These are phyloP conservation scores for Gossypioides kirkii DNA, from an alignment of 345 rosid genomes.

Conservation along the genomic window DNA sequence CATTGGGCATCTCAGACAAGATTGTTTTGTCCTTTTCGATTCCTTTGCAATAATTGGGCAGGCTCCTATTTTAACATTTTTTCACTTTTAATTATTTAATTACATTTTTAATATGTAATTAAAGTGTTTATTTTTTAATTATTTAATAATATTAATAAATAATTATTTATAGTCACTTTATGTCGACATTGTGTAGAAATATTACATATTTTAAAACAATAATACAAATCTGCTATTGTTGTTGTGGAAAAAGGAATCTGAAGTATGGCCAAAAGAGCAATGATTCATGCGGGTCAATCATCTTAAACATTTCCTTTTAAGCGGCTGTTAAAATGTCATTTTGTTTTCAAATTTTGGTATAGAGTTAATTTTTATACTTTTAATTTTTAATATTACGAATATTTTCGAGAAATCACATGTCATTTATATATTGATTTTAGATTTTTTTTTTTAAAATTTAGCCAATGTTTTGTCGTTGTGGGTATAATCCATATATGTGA, in stretches of 20 bases:
- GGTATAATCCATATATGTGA: no score
- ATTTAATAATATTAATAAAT: no score
- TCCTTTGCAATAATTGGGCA: not conserved
- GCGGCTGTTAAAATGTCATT: not conserved
- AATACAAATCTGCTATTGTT: not conserved
- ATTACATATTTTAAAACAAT: not conserved
- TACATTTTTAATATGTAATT: not conserved
- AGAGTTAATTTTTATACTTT: no score
- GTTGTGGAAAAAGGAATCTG: not conserved
- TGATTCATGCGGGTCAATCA: not conserved
- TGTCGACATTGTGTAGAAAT: not conserved
- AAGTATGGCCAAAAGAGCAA: not conserved
- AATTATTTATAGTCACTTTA: not conserved
- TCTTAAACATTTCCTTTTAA: no score
- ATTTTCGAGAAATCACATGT: no score
- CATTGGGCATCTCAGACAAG: not conserved
- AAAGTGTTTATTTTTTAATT: no score
- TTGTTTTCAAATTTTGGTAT: no score
- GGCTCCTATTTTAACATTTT: not conserved
- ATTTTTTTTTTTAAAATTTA: no score
- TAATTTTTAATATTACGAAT: fast-evolving
- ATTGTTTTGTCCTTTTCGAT: not conserved
- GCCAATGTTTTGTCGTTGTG: no score
- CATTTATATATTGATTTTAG: no score
- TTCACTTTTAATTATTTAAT: not conserved